Conservation (phyloP, 768 basidiomycete species). For the Mycena floridula region DNA sequence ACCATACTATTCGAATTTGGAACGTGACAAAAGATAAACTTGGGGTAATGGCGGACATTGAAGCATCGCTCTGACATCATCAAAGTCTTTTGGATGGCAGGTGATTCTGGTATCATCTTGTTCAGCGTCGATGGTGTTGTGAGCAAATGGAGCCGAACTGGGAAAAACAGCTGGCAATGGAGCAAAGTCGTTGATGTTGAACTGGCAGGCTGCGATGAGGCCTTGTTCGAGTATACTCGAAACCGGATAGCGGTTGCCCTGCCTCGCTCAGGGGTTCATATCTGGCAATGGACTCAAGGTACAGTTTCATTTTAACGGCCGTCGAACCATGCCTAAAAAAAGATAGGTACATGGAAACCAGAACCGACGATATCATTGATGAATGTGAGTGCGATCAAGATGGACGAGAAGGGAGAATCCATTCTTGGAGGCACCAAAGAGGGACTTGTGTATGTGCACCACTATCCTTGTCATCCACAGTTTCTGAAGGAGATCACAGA, state of each 20-base stretch:
- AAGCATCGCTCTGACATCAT: constrained; percentile 43
- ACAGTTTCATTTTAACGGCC: neutral
- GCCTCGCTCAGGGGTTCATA: constrained; percentile 51
- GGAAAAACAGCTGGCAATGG: constrained; percentile 49
- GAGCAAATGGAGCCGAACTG: constrained; percentile 51
- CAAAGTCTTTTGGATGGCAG: constrained; percentile 54
- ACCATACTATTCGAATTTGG: constrained; percentile 63
- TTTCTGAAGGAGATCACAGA: too few relatives aligned
- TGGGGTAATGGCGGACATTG: constrained; percentile 52
- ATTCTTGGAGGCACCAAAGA: constrained; percentile 66
- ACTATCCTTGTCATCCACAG: too few relatives aligned
- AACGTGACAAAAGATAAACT: constrained; percentile 35
- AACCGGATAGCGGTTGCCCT: constrained; percentile 61
- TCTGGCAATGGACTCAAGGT: constrained; percentile 64
- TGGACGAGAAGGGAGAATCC: constrained; percentile 57
- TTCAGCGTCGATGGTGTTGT: constrained; percentile 52
- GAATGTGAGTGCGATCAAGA: constrained; percentile 58
- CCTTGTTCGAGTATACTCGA: constrained; percentile 48
- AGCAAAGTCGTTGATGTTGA: constrained; percentile 48
- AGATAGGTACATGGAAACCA: constrained; percentile 53
- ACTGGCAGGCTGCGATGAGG: too few relatives aligned
- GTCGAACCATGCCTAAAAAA: neutral
- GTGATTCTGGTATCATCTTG: constrained; percentile 49
- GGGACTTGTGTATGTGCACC: constrained; percentile 57
- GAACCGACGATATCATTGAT: constrained; percentile 60